Conservation (phyloP, 23 red algal genomes). For the Porphyridium purpureum region DNA sequence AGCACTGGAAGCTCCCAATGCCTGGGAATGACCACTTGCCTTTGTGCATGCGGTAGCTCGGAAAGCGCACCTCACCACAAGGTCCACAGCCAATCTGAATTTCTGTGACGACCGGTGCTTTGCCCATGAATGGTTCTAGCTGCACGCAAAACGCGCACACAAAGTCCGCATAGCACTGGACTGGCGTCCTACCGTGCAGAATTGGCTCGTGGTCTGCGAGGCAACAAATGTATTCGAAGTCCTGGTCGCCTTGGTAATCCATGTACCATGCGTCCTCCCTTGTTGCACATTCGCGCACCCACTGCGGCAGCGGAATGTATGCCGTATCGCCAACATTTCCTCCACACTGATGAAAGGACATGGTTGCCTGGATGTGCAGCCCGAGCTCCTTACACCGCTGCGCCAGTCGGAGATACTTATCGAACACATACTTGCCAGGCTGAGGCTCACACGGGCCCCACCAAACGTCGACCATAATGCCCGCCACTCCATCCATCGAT, state of each 20-base stretch:
- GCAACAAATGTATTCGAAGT: conserved; percentile 39
- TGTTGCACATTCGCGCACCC: conserved; percentile 19
- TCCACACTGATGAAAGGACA: conserved; percentile 50
- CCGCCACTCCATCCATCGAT: conserved; percentile 10
- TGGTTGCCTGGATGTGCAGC: conserved; percentile 21
- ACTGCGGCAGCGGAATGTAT: conserved; percentile 38
- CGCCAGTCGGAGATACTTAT: conserved; percentile 8
- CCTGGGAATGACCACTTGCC: conserved; percentile 57
- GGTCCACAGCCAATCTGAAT: conserved; percentile 66
- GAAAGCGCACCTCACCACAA: conserved; percentile 61
- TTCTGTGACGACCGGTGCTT: conserved; percentile 20
- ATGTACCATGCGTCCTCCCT: conserved; percentile 27
- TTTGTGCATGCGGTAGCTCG: conserved; percentile 26
- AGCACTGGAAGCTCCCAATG: conserved; percentile 67
- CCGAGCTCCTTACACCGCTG: conserved; percentile 1
- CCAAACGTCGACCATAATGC: conserved; percentile 84
- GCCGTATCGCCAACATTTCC: conserved; percentile 72
- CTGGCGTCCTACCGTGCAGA: conserved; percentile 23
- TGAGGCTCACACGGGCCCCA: conserved; percentile 67
- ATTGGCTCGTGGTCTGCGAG: conserved; percentile 31
- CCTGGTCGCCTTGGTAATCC: conserved; percentile 20
- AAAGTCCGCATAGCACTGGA: conserved; percentile 44
- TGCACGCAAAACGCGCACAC: conserved; percentile 21
- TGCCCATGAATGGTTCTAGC: not conserved
- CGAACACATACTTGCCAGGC: conserved; percentile 41